Evolutionary conservation across 2,329 filamentous ascomycete genomes (phyloP).

Genomic region (Paecilomyces dactylethromorphus): DNA sequence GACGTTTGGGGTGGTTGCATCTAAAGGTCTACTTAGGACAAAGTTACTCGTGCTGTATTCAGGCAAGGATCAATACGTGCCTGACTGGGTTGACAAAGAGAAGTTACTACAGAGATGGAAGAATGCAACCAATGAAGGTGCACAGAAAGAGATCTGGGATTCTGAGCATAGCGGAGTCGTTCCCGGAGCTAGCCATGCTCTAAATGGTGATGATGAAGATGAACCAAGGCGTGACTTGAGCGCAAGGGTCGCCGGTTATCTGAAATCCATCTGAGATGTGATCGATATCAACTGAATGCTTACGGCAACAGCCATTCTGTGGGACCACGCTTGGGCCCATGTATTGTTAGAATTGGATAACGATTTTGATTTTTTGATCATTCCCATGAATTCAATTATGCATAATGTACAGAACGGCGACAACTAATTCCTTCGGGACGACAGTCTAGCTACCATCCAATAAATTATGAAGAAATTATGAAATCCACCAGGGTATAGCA

Average conservation of each 20-base stretch:
- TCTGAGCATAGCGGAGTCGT: conserved; percentile 42
- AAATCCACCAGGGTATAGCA: conserved; percentile 3
- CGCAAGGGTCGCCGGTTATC: conserved; percentile 27
- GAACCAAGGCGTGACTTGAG: conserved; percentile 28
- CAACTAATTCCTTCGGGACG: not conserved
- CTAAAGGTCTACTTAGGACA: conserved; percentile 28
- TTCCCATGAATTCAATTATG: not conserved
- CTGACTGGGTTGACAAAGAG: conserved; percentile 39
- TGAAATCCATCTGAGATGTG: conserved; percentile 18
- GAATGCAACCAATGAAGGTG: conserved; percentile 30
- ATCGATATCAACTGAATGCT: not conserved
- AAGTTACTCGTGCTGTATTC: conserved; percentile 41
- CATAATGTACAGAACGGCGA: not conserved
- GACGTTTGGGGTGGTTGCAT: conserved; percentile 56
- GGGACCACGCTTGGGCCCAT: not conserved
- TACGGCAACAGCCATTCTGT: not conserved
- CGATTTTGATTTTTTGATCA: not conserved
- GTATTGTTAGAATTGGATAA: not conserved
- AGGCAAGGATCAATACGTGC: conserved; percentile 40
- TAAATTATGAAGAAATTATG: not conserved
- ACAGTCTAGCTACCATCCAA: not conserved
- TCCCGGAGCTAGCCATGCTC: conserved; percentile 43
- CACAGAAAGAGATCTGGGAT: conserved; percentile 38
- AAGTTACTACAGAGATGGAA: conserved; percentile 38
- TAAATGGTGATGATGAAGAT: conserved; percentile 43